A percentile compares a stretch with the other conserved stretches of the same genome.
Evolutionary conservation across 2,329 filamentous ascomycete species (phyloP).

Genomic region (Sarocladium oryzae): DNA sequence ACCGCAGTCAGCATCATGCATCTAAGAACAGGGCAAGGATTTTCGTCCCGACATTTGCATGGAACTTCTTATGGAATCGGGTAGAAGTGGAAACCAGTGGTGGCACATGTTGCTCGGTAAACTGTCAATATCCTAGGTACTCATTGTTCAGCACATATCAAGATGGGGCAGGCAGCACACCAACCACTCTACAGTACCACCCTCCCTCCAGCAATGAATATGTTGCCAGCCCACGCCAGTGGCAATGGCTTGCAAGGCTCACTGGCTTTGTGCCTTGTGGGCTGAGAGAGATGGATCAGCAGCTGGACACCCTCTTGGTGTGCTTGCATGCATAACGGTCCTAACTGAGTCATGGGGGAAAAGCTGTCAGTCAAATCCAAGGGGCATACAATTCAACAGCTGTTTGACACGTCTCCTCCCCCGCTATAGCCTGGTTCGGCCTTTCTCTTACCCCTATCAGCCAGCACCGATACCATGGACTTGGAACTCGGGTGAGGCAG

Average conservation of each 20-base stretch:
- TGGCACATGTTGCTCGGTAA: not conserved
- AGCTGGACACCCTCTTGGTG: not conserved
- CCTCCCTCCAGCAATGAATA: not conserved
- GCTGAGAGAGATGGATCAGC: not conserved
- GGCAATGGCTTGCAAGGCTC: not conserved
- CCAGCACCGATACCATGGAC: constrained; percentile 5
- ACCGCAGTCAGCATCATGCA: no score
- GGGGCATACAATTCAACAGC: no score
- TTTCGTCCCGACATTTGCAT: constrained; percentile 1
- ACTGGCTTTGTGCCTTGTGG: not conserved
- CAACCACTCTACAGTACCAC: constrained; percentile 5
- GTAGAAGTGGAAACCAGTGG: constrained; percentile 4
- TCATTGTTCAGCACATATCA: not conserved
- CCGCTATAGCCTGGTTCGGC: not conserved
- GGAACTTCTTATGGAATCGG: constrained; percentile 1
- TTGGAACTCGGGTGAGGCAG: not conserved
- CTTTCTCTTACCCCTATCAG: not conserved
- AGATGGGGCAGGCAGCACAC: not conserved
- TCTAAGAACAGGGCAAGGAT: not conserved
- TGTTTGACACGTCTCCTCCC: not conserved
- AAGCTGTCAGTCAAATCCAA: no score
- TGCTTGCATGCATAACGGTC: not conserved
- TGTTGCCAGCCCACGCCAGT: not conserved
- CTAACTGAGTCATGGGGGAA: not conserved
- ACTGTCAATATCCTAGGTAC: no score